phyloP scores from a whole-genome alignment of 331 rosid genomes.

The Acacia concinna region DNA sequence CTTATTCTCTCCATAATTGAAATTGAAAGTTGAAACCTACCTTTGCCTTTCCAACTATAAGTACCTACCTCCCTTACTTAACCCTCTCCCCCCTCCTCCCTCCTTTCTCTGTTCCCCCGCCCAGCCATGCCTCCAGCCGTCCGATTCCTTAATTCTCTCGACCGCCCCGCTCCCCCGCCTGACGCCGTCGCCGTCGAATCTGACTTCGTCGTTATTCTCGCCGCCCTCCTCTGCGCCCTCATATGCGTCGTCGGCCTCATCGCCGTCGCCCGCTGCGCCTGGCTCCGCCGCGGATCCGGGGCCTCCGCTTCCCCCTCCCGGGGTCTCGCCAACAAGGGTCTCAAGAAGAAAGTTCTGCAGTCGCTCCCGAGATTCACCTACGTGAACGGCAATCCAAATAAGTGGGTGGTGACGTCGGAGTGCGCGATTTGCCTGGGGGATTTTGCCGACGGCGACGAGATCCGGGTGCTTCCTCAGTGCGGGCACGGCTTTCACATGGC shows the following conservation, averaged over 20 bases:
- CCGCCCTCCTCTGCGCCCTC: constrained; percentile 79
- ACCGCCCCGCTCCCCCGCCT: constrained; percentile 60
- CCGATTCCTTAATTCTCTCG: constrained; percentile 33
- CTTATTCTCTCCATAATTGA: constrained; percentile 36
- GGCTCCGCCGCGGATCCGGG: constrained; percentile 64
- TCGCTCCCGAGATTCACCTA: constrained; percentile 70
- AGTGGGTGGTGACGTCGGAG: constrained; percentile 56
- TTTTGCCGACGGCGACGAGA: constrained; percentile 72
- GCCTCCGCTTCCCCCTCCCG: constrained; percentile 20
- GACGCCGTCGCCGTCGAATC: constrained; percentile 64
- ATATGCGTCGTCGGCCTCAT: constrained; percentile 77
- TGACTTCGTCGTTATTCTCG: constrained; percentile 79
- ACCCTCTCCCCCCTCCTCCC: constrained; percentile 14
- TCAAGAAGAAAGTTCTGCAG: constrained; percentile 77
- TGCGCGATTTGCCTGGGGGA: constrained; percentile 85
- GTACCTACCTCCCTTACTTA: constrained; percentile 44
- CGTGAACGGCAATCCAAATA: constrained; percentile 28
- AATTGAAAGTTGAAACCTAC: constrained; percentile 12
- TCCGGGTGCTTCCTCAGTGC: constrained; percentile 80
- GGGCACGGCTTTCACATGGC: constrained; percentile 71
- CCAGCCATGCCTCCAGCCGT: constrained; percentile 45
- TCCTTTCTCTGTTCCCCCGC: not conserved
- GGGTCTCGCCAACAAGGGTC: constrained; percentile 61
- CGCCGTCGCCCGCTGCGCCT: constrained; percentile 83
- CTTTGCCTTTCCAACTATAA: not conserved